phyloP scores from a whole-genome alignment of 768 basidiomycete genomes.

The Gloeophyllum trabeum region DNA sequence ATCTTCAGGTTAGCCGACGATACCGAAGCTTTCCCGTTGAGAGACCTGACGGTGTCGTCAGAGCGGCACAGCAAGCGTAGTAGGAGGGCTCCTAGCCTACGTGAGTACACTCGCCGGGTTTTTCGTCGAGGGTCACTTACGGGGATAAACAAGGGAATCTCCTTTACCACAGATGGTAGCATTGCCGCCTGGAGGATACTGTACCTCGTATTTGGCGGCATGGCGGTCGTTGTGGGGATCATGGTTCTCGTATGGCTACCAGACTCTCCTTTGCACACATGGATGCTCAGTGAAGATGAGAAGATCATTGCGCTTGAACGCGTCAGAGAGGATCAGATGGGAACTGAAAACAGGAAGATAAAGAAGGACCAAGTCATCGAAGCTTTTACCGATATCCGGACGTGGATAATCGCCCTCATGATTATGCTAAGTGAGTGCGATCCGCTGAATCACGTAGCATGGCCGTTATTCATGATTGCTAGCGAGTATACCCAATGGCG shows the following conservation, averaged over 20 bases:
- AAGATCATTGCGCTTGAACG: slow-evolving; percentile 52
- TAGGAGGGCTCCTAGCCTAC: slow-evolving; percentile 56
- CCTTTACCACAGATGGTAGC: slow-evolving; percentile 31
- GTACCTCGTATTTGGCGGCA: slow-evolving; percentile 45
- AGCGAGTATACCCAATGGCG: slow-evolving; percentile 55
- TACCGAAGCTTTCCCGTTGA: not conserved
- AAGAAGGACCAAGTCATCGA: slow-evolving; percentile 40
- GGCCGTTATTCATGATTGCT: not conserved
- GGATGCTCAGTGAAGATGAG: slow-evolving; percentile 44
- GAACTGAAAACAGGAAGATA: slow-evolving; percentile 46
- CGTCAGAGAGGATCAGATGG: slow-evolving; percentile 55
- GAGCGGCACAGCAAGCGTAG: slow-evolving; percentile 48
- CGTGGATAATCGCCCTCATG: slow-evolving; percentile 48
- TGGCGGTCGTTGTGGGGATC: slow-evolving; percentile 48
- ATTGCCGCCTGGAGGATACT: slow-evolving; percentile 52
- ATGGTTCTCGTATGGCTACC: slow-evolving; percentile 49
- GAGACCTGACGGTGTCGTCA: slow-evolving; percentile 9
- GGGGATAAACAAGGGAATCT: slow-evolving; percentile 31
- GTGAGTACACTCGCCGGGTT: slow-evolving; percentile 16
- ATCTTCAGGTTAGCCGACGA: not conserved
- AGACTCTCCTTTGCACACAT: slow-evolving; percentile 53
- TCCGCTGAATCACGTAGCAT: not conserved
- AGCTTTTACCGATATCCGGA: slow-evolving; percentile 15
- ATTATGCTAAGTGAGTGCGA: slow-evolving; percentile 25
- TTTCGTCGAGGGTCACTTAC: not conserved